Conservation (phyloP, 2,329 filamentous ascomycete species). For the Clonostachys rhizophaga region DNA sequence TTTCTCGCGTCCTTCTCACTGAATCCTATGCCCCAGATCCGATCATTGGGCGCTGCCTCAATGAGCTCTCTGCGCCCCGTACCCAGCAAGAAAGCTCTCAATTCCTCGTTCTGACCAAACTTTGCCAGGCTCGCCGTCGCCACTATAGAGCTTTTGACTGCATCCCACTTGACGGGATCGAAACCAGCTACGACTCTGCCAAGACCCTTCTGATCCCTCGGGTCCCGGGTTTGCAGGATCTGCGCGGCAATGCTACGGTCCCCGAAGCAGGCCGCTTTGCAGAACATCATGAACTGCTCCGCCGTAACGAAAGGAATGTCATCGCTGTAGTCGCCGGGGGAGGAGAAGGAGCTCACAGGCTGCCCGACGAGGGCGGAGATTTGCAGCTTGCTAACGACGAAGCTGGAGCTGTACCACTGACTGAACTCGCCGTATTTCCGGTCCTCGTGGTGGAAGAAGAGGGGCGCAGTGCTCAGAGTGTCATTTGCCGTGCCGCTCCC, state of each 20-base stretch:
- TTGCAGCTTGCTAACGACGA: no score
- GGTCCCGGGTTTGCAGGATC: slow-evolving; percentile 42
- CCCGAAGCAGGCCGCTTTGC: slow-evolving; percentile 44
- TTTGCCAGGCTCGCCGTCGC: slow-evolving; percentile 53
- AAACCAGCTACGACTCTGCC: slow-evolving; percentile 53
- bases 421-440: no score
- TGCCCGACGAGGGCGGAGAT: no score
- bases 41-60: slow-evolving; percentile 19
- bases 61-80: slow-evolving; percentile 19
- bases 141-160: slow-evolving; percentile 48
- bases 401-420: no score
- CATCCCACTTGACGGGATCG: slow-evolving; percentile 43
- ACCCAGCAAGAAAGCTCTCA: slow-evolving; percentile 17
- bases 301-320: no score
- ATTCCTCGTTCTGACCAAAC: slow-evolving; percentile 14
- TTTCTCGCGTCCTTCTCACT: slow-evolving; percentile 15
- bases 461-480: no score
- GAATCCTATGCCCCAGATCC: slow-evolving; percentile 26
- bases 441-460: no score
- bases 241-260: slow-evolving; percentile 34
- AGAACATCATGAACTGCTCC: slow-evolving; percentile 40
- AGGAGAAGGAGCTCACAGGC: no score
- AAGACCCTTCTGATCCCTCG: slow-evolving; percentile 44
- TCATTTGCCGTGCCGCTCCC: no score
- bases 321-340: no score